Conservation (phyloP, 768 basidiomycete species). For the Mycena leptocephala region DNA sequence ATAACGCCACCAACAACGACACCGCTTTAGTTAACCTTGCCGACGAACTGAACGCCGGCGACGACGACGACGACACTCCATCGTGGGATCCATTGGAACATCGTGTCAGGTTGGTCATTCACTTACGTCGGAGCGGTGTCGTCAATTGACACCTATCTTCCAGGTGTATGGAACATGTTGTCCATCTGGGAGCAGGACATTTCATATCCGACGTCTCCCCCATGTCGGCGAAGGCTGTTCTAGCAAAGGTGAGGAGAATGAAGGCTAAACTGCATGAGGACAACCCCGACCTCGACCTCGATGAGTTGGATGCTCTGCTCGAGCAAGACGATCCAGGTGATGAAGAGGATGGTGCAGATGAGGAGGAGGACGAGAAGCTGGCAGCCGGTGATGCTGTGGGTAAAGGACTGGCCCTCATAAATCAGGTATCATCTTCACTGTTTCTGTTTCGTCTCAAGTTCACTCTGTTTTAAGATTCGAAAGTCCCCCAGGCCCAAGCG, state of each 20-base stretch:
- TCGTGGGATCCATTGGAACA: conserved; percentile 42
- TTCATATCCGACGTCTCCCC: conserved; percentile 46
- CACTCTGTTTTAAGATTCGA: conserved; percentile 2
- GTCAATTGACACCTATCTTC: background rate
- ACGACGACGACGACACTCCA: conserved; percentile 23
- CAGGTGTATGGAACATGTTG: conserved; percentile 53
- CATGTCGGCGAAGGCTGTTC: conserved; percentile 1
- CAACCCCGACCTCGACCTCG: conserved; percentile 16
- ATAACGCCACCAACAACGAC: conserved; percentile 48
- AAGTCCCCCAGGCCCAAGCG: conserved; percentile 29
- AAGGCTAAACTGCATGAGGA: conserved; percentile 2
- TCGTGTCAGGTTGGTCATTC: conserved; percentile 36
- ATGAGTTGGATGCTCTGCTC: conserved; percentile 17
- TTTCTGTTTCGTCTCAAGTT: background rate
- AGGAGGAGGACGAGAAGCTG: background rate
- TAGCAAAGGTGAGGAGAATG: conserved; percentile 6
- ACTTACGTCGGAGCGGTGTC: too few species aligned
- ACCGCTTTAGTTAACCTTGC: too few species aligned
- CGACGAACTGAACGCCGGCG: conserved; percentile 35
- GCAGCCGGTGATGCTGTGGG: conserved; percentile 11
- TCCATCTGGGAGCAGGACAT: conserved; percentile 46
- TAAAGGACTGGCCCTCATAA: conserved; percentile 34
- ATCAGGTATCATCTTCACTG: conserved; percentile 14
- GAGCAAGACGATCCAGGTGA: too few species aligned
- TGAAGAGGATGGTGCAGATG: background rate